These are phyloP conservation scores for Lachnellula cervina DNA, from an alignment of 2,329 filamentous ascomycete species.

Conservation along the genomic window DNA sequence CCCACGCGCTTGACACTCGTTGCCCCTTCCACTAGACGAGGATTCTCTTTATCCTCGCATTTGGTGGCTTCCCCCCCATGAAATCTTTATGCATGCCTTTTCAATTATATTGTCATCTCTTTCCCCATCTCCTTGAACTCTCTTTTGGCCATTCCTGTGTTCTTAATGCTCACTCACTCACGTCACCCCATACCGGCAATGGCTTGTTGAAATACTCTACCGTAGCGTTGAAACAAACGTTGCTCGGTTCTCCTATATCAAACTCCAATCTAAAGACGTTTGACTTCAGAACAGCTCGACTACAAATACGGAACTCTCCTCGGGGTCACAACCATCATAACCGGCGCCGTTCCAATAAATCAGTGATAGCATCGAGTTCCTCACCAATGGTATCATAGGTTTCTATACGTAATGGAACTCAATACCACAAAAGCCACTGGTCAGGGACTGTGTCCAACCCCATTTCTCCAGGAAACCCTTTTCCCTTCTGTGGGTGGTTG, in stretches of 20 bases:
- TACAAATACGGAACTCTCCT: not conserved
- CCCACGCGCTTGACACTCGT: not conserved
- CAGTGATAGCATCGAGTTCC: not conserved
- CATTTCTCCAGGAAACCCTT: constrained; percentile 60
- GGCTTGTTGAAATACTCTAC: constrained; percentile 15
- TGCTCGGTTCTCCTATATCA: no score
- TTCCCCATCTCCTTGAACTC: constrained; percentile 8
- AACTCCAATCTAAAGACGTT: no score
- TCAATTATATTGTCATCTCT: constrained; percentile 19
- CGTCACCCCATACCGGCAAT: constrained; percentile 10
- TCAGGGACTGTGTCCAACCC: constrained; percentile 56
- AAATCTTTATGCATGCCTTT: constrained; percentile 14
- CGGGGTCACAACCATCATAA: not conserved
- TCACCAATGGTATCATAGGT: constrained; percentile 2
- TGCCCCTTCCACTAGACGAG: constrained; percentile 4
- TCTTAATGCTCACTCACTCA: constrained; percentile 1
- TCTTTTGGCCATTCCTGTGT: constrained; percentile 7
- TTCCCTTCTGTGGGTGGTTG: constrained; percentile 62
- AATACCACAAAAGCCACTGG: constrained; percentile 12
- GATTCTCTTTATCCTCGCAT: constrained; percentile 6
- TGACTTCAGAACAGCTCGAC: not conserved
- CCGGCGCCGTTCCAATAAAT: not conserved
- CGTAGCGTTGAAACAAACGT: no score
- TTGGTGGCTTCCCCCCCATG: constrained; percentile 15
- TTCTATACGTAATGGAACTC: constrained; percentile 2